Percentiles rank a stretch among this genome's conserved stretches.
Conservation (phyloP, 768 basidiomycete species). For the Lactarius pseudohatsudake region DNA sequence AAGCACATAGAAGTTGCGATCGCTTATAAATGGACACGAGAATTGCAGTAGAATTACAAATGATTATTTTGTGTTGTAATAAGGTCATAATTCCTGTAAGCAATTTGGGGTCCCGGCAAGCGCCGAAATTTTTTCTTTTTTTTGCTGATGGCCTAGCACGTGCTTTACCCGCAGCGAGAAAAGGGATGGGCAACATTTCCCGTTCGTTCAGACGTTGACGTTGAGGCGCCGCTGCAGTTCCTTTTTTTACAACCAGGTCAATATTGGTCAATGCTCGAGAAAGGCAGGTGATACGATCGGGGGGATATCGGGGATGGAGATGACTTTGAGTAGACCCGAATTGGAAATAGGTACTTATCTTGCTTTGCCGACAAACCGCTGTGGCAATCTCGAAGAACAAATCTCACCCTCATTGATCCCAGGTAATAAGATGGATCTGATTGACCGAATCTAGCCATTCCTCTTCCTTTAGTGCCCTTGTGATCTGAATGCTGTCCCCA, state of each 20-base stretch:
- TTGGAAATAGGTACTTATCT: not conserved
- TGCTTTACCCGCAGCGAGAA: not conserved
- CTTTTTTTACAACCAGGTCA: not conserved
- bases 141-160: too few species aligned
- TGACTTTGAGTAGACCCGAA: not conserved
- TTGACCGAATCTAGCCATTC: not conserved
- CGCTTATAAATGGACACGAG: too few species aligned
- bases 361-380: not conserved
- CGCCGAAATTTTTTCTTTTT: too few species aligned
- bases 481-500: not conserved
- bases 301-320: not conserved
- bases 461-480: not conserved
- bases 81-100: too few species aligned
- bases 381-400: not conserved
- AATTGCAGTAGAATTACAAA: too few species aligned
- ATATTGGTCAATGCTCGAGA: not conserved
- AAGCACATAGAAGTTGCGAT: too few species aligned
- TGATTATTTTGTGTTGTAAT: too few species aligned
- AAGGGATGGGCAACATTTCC: not conserved
- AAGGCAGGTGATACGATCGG: conserved; percentile 1
- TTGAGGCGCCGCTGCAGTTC: not conserved
- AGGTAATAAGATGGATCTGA: not conserved
- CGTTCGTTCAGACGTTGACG: not conserved
- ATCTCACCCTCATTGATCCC: not conserved
- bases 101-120: too few species aligned